Base-by-base conservation (phyloP, 2,329 filamentous ascomycete genomes). In the Epichloe scottii region DNA sequence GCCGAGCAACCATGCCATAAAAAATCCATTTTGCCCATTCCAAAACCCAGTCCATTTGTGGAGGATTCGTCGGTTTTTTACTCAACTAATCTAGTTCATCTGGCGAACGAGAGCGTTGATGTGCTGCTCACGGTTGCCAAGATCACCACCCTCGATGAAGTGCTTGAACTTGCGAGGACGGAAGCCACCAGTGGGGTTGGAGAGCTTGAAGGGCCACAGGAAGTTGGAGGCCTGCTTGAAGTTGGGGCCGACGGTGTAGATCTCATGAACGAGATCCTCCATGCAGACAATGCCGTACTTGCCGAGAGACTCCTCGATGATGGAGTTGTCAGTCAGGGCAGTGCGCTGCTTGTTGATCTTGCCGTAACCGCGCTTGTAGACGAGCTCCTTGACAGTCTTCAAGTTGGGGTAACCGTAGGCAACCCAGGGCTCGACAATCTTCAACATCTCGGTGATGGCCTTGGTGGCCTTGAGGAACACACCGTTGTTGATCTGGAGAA, bases 401-500 rank as follows among this genome's bases (percentile, higher is more conserved):
- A 97, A 86, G 83, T 96, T 97, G 74, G 93, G 93, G 81, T 97
- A 97, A 73, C 93, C 93, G 74, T 97, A 98, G 68, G 93, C 91
- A 65, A 98, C 85, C 83, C 93, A 98, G 63, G 93, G 93, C 83
- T 98, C 93, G 71, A 98, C 89, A 62, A 97, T 83, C 80, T 93
- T 95, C 69, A 95, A 81, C 89, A 95, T 95, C 83, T 95, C 88
- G 67, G 82, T 77, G 67, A 91, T 97, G 61, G 93, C 93, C 86
- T 97, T 98, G 78, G 90, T 97, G 69, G 96, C 79, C 69, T 84
- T 85, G 76, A 98, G 80, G 78, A 98, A 98, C 74, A 96, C 89
- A 75, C 91, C 93, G 75, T 95, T 97, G 88, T 98, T 98, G 87
- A 98, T 98, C 81, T 98, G 93, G 67, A 98, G 85, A 61, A 98